A percentile compares a stretch with the other conserved stretches of the same genome.
phyloP scores from a whole-genome alignment of 768 basidiomycete genomes.

The Leccinum variicolor region DNA sequence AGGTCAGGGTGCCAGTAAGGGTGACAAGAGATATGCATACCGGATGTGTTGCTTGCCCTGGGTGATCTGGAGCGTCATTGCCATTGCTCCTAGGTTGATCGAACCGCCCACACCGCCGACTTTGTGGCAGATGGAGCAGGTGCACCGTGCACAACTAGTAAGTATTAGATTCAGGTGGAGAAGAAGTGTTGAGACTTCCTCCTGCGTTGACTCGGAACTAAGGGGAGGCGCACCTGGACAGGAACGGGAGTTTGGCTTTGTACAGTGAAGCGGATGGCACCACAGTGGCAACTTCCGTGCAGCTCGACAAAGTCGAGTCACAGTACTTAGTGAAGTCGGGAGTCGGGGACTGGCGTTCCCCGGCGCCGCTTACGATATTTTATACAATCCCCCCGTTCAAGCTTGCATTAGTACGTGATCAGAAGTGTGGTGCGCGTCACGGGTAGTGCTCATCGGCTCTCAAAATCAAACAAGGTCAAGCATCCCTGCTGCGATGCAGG shows the following conservation, averaged over 20 bases:
- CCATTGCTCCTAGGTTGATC: slow-evolving; percentile 60
- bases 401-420: too few relatives aligned
- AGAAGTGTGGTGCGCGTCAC: too few relatives aligned
- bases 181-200: neutral
- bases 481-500: too few relatives aligned
- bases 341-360: too few relatives aligned
- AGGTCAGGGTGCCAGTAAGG: neutral
- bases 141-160: too few relatives aligned
- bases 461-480: too few relatives aligned
- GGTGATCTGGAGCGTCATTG: slow-evolving; percentile 47
- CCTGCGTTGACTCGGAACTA: too few relatives aligned
- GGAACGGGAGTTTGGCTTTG: slow-evolving; percentile 55
- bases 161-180: slow-evolving; percentile 26
- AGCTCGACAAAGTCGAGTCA: too few relatives aligned
- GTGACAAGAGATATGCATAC: slow-evolving; percentile 25
- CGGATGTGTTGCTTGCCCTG: slow-evolving; percentile 52
- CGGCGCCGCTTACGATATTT: too few relatives aligned
- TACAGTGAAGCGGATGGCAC: slow-evolving; percentile 26
- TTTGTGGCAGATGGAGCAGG: slow-evolving; percentile 71
- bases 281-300: neutral
- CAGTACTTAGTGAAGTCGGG: too few relatives aligned
- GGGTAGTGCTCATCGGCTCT: too few relatives aligned
- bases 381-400: too few relatives aligned
- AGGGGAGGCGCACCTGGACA: slow-evolving; percentile 45
- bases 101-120: slow-evolving; percentile 64